phyloP scores from a whole-genome alignment of 2,329 filamentous ascomycete species.

The Arthrobotrys megalospora region DNA sequence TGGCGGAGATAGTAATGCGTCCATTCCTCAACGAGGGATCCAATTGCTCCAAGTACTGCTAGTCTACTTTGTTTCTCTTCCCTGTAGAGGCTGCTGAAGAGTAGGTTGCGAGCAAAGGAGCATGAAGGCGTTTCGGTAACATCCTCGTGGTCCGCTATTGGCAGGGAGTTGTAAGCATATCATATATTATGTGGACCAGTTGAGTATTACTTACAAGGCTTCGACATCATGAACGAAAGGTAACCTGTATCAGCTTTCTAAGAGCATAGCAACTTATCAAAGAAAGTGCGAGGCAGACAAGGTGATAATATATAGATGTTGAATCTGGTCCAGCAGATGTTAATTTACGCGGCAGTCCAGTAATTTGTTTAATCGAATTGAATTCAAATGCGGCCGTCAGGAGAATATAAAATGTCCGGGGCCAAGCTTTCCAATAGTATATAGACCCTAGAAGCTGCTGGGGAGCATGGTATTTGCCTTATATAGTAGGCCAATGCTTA shows the following conservation, averaged over 20 bases:
- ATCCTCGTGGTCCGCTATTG: constrained; percentile 55
- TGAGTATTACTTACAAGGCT: constrained; percentile 44
- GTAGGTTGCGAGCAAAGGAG: constrained; percentile 49
- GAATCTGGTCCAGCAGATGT: constrained; percentile 56
- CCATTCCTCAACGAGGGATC: constrained; percentile 57
- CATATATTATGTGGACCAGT: not conserved
- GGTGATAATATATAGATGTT: constrained; percentile 8
- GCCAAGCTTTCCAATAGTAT: constrained; percentile 1
- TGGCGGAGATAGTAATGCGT: constrained; percentile 59
- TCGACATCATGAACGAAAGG: constrained; percentile 44
- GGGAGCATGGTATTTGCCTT: constrained; percentile 40
- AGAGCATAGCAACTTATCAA: constrained; percentile 38
- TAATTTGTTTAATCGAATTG: constrained; percentile 12
- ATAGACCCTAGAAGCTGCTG: constrained; percentile 29
- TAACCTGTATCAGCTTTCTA: constrained; percentile 21
- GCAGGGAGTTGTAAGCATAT: constrained; percentile 3
- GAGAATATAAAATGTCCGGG: constrained; percentile 27
- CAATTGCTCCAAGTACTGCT: constrained; percentile 46
- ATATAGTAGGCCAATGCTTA: constrained; percentile 29
- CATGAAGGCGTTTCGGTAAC: constrained; percentile 55
- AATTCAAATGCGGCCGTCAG: constrained; percentile 28
- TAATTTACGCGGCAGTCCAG: not conserved
- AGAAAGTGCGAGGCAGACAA: not conserved
- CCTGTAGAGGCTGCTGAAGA: constrained; percentile 46
- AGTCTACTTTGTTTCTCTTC: constrained; percentile 54